These are phyloP conservation scores for Biscogniauxia marginata DNA, from an alignment of 2,329 filamentous ascomycete species.

Conservation along the genomic window DNA sequence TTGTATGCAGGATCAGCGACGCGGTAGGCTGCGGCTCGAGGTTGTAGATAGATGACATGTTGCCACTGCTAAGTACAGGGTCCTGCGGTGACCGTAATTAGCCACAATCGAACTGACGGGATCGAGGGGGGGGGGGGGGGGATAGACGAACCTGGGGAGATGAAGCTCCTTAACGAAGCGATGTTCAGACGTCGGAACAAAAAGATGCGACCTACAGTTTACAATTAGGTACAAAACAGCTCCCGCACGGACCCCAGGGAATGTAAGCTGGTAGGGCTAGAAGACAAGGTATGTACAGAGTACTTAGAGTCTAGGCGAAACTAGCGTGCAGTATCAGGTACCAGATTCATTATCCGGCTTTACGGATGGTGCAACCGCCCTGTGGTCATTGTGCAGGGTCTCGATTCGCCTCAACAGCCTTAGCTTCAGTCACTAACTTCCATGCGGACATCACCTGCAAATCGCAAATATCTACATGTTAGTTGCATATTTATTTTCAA, in stretches of 20 bases:
- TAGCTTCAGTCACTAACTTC: slow-evolving; percentile 9
- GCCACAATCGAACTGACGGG: not conserved
- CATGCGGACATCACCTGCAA: slow-evolving; percentile 2
- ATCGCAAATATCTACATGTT: not conserved
- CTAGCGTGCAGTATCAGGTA: not conserved
- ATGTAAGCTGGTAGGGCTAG: not conserved
- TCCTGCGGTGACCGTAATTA: not conserved
- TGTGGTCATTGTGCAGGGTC: slow-evolving; percentile 12
- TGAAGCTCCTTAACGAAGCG: not conserved
- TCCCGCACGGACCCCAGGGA: not conserved
- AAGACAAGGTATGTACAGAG: too few relatives aligned
- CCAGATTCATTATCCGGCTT: slow-evolving; percentile 1
- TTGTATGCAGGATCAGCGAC: slow-evolving; percentile 88
- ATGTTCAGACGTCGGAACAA: slow-evolving; percentile 8
- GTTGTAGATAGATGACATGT: slow-evolving; percentile 89
- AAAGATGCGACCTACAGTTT: slow-evolving; percentile 1
- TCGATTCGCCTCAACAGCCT: slow-evolving; percentile 10
- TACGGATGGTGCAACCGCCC: not conserved
- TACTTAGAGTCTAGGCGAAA: too few relatives aligned
- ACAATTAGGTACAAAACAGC: not conserved
- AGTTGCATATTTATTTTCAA: not conserved
- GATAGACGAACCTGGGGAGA: not conserved
- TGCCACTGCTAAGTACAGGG: slow-evolving; percentile 4
- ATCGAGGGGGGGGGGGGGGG: too few relatives aligned
- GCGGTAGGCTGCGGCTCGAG: slow-evolving; percentile 93